These are phyloP conservation scores for Rheum nobile DNA, from an alignment of 148 eudicot species.

Conservation along the genomic window DNA sequence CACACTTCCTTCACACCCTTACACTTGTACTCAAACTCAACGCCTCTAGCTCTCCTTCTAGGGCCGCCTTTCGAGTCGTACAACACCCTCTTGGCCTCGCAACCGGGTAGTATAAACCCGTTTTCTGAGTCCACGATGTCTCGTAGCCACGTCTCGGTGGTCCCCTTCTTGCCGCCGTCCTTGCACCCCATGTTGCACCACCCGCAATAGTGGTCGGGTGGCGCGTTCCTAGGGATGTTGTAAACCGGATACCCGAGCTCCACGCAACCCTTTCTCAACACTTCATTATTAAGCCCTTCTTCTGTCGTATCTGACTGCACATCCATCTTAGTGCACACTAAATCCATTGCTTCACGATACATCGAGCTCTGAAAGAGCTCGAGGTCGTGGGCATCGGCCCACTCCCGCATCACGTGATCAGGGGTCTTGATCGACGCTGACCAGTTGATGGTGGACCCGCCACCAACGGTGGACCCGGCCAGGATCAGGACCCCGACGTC, in stretches of 20 bases:
- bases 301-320: slow-evolving; percentile 44
- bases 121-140: slow-evolving; percentile 56
- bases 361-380: slow-evolving; percentile 37
- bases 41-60: slow-evolving; percentile 36
- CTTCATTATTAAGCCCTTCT: slow-evolving; percentile 56
- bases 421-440: slow-evolving; percentile 64
- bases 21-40: slow-evolving; percentile 23
- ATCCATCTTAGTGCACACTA: slow-evolving; percentile 54
- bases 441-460: slow-evolving; percentile 73
- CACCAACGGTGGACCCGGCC: slow-evolving; percentile 74
- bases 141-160: slow-evolving; percentile 62
- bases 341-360: slow-evolving; percentile 43
- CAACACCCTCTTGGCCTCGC: slow-evolving; percentile 34
- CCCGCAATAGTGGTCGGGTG: slow-evolving; percentile 58
- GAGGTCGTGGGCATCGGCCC: slow-evolving; percentile 30
- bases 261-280: slow-evolving; percentile 54
- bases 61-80: slow-evolving; percentile 8
- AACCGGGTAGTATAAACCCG: slow-evolving; percentile 38
- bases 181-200: slow-evolving; percentile 85
- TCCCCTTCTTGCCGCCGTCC: slow-evolving; percentile 59
- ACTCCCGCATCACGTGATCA: slow-evolving; percentile 37
- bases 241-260: slow-evolving; percentile 49
- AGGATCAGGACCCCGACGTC: slow-evolving; percentile 35
- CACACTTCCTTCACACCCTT: slow-evolving; percentile 21
- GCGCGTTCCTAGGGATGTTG: slow-evolving; percentile 43